Evolutionary conservation across 192 early-diverging fungal species (phyloP), one percentile per base, ranked within the genome.

Genomic region (Bifiguratus adelaidae): DNA sequence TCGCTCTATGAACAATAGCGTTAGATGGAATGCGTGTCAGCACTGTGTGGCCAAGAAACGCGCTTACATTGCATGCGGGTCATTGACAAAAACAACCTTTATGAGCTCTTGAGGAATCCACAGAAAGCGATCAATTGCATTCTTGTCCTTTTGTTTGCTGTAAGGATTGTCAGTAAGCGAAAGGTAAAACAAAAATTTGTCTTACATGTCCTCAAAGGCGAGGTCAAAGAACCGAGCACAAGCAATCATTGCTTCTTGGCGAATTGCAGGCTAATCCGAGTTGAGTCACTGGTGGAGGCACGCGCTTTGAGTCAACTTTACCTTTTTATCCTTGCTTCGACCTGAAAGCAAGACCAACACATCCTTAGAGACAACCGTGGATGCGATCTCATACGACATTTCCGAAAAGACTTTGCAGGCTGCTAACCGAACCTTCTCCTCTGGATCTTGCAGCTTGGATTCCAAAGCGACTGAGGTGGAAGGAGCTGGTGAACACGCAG

Each of bases 261-360:
- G 68, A n/a, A 83, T 74, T 1, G 50, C 44, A 16, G 54, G 60
- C 73, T 76, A 46, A 11, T 26, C 54, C 22, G 4, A 19, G 6
- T 21, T 6, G 16, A 4, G 5, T 7, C 37, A 12, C 37, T 20
- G 37, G 3, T 4, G 16, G 6, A 7, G 12, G 22, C 37, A 15
- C 4, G 3, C 4, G 4, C 3, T 38, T 4, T 4, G 4, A 38
- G 22, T 7, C n/a, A 7, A 37, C 4, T 11, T 19, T 65, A 83
- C 67, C 64, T 87, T 88, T 43, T 89, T 89, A 61, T 98, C 95
- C 41, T 79, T 83, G 66, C 92, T 85, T n/a, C 95, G 77, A 40
- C 81, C 70, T 16, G 77, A 84, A 3, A 91, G 56, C 37, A 71
- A 68, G 22, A 70, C 42, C 24, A 87, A 38, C 3, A 83, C 68